Evolutionary conservation across 306 rosid species (phyloP).

Genomic region (Heteromeles arbutifolia): DNA sequence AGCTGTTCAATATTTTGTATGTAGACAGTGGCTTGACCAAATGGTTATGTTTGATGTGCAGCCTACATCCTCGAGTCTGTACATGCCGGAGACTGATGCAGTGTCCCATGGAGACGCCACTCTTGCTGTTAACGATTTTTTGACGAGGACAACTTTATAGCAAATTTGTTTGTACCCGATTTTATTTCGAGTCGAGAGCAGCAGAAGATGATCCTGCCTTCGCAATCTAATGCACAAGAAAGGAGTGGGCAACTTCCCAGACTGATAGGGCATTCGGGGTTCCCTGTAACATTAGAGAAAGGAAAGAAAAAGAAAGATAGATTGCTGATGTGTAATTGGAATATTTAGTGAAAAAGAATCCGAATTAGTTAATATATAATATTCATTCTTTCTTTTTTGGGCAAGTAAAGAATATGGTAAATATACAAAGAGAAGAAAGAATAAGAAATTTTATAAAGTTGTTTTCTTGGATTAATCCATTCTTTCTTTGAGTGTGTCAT

Average conservation of each 20-base stretch:
- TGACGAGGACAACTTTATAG: constrained; percentile 59
- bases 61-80: constrained; percentile 64
- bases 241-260: background rate
- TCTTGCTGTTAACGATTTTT: constrained; percentile 88
- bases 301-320: background rate
- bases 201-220: constrained; percentile 30
- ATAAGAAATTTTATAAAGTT: background rate
- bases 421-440: background rate
- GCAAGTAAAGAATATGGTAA: constrained; percentile 3
- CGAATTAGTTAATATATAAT: background rate
- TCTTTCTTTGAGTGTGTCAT: background rate
- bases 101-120: constrained; percentile 90
- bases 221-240: constrained; percentile 11
- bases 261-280: constrained; percentile 12
- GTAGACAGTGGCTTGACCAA: constrained; percentile 1
- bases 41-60: constrained; percentile 30
- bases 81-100: constrained; percentile 87
- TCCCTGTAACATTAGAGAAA: constrained; percentile 26
- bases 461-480: background rate
- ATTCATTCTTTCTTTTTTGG: constrained; percentile 27
- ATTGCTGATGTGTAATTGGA: constrained; percentile 12
- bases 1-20: background rate
- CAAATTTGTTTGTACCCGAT: constrained; percentile 15
- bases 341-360: background rate
- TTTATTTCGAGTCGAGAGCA: constrained; percentile 21